Conservation (phyloP, 2,329 filamentous ascomycete species). For the Cyphellophora europaea region DNA sequence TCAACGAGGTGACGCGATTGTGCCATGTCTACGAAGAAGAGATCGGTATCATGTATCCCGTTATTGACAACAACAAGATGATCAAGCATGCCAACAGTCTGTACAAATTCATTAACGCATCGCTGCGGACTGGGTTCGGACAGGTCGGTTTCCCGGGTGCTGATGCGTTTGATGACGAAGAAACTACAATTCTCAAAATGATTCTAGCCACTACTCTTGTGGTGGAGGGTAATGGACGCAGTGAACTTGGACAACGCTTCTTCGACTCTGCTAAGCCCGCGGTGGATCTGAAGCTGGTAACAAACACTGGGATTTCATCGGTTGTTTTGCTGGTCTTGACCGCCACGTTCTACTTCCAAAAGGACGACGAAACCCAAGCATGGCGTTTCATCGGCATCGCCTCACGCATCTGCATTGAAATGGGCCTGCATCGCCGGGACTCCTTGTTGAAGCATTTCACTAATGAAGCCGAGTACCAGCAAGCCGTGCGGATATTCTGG, state of each 20-base stretch:
- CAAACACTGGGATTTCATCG: slow-evolving; percentile 46
- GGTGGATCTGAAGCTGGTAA: slow-evolving; percentile 55
- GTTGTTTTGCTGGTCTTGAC: slow-evolving; percentile 50
- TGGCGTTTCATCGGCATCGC: slow-evolving; percentile 84
- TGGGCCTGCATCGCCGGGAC: slow-evolving; percentile 73
- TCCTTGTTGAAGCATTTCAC: slow-evolving; percentile 59
- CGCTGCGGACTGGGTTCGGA: slow-evolving; percentile 48
- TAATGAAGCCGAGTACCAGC: slow-evolving; percentile 58
- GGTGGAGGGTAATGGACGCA: slow-evolving; percentile 70
- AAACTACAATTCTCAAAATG: slow-evolving; percentile 68
- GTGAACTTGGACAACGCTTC: slow-evolving; percentile 61
- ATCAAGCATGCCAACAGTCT: slow-evolving; percentile 61
- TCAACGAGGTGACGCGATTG: slow-evolving; percentile 70
- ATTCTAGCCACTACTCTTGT: slow-evolving; percentile 70
- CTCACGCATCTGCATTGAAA: slow-evolving; percentile 65
- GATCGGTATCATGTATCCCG: slow-evolving; percentile 84
- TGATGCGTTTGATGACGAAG: slow-evolving; percentile 53
- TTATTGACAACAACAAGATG: slow-evolving; percentile 64
- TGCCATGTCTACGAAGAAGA: slow-evolving; percentile 80
- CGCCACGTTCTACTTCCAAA: slow-evolving; percentile 71
- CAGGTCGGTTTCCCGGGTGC: slow-evolving; percentile 44
- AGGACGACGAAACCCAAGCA: slow-evolving; percentile 73
- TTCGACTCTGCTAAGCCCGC: slow-evolving; percentile 67
- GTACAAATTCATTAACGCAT: slow-evolving; percentile 64
- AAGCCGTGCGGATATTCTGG: slow-evolving; percentile 72